Base-by-base conservation (phyloP, 306 rosid genomes). In the Hippophae tibetana region DNA sequence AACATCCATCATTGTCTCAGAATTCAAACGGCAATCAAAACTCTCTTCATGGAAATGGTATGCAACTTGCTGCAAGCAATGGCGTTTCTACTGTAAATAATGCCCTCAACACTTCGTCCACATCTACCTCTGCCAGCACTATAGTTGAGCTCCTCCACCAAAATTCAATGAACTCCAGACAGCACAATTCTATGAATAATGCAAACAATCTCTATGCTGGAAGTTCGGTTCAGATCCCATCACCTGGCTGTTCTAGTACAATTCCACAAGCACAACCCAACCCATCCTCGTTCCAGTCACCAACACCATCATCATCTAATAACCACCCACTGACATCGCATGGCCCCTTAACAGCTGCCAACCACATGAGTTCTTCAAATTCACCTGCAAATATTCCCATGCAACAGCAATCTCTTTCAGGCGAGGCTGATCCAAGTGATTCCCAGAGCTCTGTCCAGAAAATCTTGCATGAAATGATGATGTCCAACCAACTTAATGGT, bases 91-190 rank as follows among this genome's bases (percentile, higher is more conserved):
- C 78, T 69, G 86, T 85, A 73, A 87, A 78, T 84, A 88, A 78
- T 60, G 44, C 69, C 58, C 73, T 76, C 65, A 85, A 76, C 74
- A 46, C 88, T 45, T 87, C 87, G 47, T 76, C 96, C 59, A 71
- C 96, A 64, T 69, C 97, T 23, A 74, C 96, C 66, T 72, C 88
- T 58, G 72, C 95, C 49, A 93, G 95, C 79, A 88, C 99, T 60
- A 93, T 93, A 60, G 99, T 76, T 64, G 99, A 97, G 55, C 90
- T 93, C 63, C 90, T 93, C 54, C 97, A 88, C 71, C 99, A 93
- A 66, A 89, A 93, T 73, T 93, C 99, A 5, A 84, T 93, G 87
- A 88, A 88, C 65, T 80, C 90, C 66, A 78, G 99, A 69, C 97
- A 81, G 57, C 94, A 75, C 65, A 88, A 43, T 73, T 73, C 92